Base-by-base conservation (phyloP, 345 rosid species). In the Cardamine occulta region DNA sequence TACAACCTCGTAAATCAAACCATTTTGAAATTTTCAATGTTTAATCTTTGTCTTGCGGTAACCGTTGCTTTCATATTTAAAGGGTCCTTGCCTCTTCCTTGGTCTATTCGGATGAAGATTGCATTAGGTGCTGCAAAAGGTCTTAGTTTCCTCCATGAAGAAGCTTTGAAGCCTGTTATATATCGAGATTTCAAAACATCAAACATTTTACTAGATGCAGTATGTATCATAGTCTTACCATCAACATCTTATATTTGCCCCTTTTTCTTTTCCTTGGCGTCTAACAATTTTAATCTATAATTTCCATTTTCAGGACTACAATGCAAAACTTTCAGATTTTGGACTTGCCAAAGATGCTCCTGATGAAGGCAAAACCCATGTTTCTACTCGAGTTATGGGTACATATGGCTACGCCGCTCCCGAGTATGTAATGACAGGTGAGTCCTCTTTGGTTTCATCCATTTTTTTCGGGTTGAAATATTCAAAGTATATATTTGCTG, bases 301-400 rank as follows among this genome's bases (percentile, higher is more conserved):
- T 51, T 31, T 8, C 24, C 35, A 71, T 2, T 83, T 71, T 60
- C 80, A 94, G 99, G 99, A 94, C 47, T 94, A 94, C 53, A 92
- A 94, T 75, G 92, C 99, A 31, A 94, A 94, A 84, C 92, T 92
- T 47, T 94, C 97, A 5, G 99, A 94, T 74, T 94, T 94, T 64
- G 99, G 99, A 80, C 97, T 94, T 73, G 99, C 99, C 14, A 94
- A 94, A 82, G 97, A 94, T 78, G 99, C 92, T 78, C 99, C 99
- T 19, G 97, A 94, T 77, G 99, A 94, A 67, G 98, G 91, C 55
- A 90, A 94, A 82, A 94, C 99, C 18, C 99, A 94, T 80, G 99
- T 94, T 34, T 94, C 99, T 28, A 94, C 99, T 57, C 89, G 97
- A 17, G 97, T 94, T 51, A 94, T 94, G 97, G 99, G 97, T 52